Conservation (phyloP, 2,329 filamentous ascomycete genomes). For the Trichoderma oligosporum region DNA sequence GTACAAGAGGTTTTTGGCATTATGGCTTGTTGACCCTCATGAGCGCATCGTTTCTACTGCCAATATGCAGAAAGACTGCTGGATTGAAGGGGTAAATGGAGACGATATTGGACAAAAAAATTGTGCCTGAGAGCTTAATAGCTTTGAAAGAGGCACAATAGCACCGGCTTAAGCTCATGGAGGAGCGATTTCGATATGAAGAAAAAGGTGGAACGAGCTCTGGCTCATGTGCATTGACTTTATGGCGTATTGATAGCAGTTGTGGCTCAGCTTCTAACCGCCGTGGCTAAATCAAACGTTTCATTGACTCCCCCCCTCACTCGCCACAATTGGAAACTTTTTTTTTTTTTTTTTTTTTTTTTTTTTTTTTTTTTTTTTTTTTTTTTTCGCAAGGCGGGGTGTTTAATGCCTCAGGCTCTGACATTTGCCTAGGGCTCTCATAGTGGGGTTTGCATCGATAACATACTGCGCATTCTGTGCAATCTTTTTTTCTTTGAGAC, state of each 20-base stretch:
- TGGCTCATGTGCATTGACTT: too few species aligned
- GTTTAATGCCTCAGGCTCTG: conserved; percentile 8
- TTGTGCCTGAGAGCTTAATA: conserved; percentile 3
- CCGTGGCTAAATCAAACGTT: background rate
- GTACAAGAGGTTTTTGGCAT: conserved; percentile 48
- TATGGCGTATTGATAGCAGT: background rate
- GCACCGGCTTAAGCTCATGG: conserved; percentile 20
- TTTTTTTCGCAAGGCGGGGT: conserved; percentile 7
- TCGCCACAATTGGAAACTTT: conserved; percentile 9
- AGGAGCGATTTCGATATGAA: background rate
- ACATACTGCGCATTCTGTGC: conserved; percentile 2
- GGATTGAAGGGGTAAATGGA: conserved; percentile 14
- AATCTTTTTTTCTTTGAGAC: conserved; percentile 12
- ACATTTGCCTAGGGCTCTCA: conserved; percentile 5
- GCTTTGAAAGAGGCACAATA: conserved; percentile 7
- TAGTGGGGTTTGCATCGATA: conserved; percentile 11
- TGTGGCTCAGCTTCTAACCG: conserved; percentile 1
- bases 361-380: background rate
- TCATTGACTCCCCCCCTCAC: background rate
- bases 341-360: background rate
- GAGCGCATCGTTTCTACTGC: conserved; percentile 34
- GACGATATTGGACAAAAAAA: background rate
- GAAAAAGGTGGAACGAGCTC: background rate
- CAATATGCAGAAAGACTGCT: conserved; percentile 34
- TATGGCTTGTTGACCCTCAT: conserved; percentile 53